Conservation (phyloP, 306 rosid species). For the Sicyos edulis region DNA sequence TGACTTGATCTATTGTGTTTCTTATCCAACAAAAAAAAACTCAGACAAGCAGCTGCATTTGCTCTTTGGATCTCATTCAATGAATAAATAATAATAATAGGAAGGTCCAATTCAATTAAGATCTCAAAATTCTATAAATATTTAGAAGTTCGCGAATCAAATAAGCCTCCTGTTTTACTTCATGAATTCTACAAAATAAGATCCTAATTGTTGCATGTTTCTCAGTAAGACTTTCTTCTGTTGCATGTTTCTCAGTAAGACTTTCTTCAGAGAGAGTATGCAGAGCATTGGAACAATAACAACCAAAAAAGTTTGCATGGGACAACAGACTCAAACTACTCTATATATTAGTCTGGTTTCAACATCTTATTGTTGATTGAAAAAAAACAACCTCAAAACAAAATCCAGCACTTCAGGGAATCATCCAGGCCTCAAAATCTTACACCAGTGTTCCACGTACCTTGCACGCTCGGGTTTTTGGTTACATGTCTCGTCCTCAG, state of each 20-base stretch:
- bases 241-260: too few relatives aligned
- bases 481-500: conserved; percentile 79
- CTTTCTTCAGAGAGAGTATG: background rate
- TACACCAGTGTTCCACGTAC: conserved; percentile 82
- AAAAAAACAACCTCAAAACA: background rate
- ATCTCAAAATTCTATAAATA: background rate
- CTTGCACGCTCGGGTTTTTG: conserved; percentile 83
- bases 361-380: conserved; percentile 4
- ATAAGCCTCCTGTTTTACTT: too few relatives aligned
- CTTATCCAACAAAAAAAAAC: too few relatives aligned
- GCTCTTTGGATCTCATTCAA: background rate
- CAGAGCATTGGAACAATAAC: background rate
- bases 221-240: too few relatives aligned
- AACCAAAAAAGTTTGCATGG: background rate
- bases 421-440: conserved; percentile 34
- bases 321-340: background rate
- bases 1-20: too few relatives aligned
- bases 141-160: background rate
- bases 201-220: too few relatives aligned
- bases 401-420: background rate
- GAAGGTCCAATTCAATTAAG: too few relatives aligned
- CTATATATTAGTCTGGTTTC: background rate
- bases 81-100: background rate
- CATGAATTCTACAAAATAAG: too few relatives aligned
- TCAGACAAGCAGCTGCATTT: background rate